phyloP scores from a whole-genome alignment of 345 rosid species.

The Gossypium arboreum region DNA sequence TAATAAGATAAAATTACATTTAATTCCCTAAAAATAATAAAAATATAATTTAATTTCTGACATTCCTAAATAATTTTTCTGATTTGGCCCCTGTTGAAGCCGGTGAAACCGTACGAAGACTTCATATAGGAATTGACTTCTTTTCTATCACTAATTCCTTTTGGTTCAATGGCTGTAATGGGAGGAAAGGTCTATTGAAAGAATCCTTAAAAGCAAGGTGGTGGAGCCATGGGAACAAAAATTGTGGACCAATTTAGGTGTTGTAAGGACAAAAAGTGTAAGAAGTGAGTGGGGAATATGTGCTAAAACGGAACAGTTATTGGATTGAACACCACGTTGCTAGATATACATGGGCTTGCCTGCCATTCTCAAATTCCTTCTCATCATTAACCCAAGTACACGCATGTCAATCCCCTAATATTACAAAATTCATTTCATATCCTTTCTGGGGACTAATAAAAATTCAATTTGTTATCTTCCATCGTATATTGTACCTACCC shows the following conservation, averaged over 20 bases:
- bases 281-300: not conserved
- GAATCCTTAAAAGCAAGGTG: not conserved
- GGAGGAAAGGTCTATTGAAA: not conserved
- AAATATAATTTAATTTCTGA: too few relatives aligned
- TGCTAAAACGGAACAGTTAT: not conserved
- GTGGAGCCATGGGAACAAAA: constrained; percentile 4
- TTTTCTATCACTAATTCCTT: not conserved
- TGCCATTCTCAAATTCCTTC: not conserved
- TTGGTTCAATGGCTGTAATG: not conserved
- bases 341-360: not conserved
- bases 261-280: not conserved
- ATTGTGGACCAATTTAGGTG: not conserved
- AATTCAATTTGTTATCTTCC: not conserved
- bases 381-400: not conserved
- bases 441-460: not conserved
- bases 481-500: not conserved
- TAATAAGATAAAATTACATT: too few relatives aligned
- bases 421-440: not conserved
- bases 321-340: not conserved
- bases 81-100: too few relatives aligned
- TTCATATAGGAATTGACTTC: not conserved
- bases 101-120: too few relatives aligned
- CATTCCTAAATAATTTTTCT: too few relatives aligned
- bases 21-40: too few relatives aligned
- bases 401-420: not conserved